Conservation (phyloP, 2,329 filamentous ascomycete genomes). For the Beauveria australis region DNA sequence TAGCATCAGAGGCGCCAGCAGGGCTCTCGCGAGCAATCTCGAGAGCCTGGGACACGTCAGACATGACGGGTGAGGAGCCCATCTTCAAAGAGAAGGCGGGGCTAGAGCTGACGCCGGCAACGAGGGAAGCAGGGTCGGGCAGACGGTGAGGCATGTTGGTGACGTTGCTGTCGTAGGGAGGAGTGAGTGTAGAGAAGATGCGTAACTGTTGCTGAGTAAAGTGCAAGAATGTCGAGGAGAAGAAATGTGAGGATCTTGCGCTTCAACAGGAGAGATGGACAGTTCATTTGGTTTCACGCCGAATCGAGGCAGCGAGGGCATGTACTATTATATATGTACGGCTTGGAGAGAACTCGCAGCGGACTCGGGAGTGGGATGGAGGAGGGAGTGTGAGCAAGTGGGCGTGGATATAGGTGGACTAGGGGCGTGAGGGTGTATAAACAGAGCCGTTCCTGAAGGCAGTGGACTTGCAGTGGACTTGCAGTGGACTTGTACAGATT, state of each 20-base stretch:
- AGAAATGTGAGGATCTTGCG: no score
- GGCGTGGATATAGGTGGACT: not conserved
- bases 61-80: conserved; percentile 2
- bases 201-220: not conserved
- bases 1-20: conserved; percentile 54
- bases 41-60: conserved; percentile 55
- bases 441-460: conserved; percentile 1
- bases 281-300: not conserved
- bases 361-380: not conserved
- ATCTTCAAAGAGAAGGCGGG: not conserved
- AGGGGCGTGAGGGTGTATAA: not conserved
- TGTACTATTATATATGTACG: conserved; percentile 3
- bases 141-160: conserved; percentile 9
- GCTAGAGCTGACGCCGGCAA: conserved; percentile 3
- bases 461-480: not conserved
- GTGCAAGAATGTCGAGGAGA: not conserved
- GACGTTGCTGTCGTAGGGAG: not conserved
- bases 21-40: conserved; percentile 68
- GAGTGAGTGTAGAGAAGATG: no score
- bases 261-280: not conserved
- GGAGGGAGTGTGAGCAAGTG: not conserved
- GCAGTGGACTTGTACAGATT: not conserved
- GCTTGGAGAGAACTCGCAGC: not conserved
- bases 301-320: not conserved
- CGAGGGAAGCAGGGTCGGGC: conserved; percentile 3